Conservation (phyloP, 2,329 filamentous ascomycete genomes). For the Fusarium aywerte region DNA sequence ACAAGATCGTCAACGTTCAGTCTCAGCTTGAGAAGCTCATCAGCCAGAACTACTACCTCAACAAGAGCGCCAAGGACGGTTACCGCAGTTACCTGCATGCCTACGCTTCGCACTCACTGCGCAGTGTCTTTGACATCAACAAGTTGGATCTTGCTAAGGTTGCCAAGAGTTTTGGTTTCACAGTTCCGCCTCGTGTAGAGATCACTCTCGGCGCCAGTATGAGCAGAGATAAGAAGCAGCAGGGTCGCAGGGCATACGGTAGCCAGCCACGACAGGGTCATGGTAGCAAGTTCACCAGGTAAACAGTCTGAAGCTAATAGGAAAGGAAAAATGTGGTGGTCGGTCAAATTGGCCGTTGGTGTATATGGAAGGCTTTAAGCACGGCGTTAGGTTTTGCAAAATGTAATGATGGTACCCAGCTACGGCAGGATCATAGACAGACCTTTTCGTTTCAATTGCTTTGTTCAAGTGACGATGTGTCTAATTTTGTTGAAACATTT, state of each 20-base stretch:
- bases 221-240: slow-evolving; percentile 72
- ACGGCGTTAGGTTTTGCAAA: slow-evolving; percentile 48
- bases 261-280: slow-evolving; percentile 75
- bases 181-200: slow-evolving; percentile 82
- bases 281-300: slow-evolving; percentile 42
- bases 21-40: slow-evolving; percentile 95
- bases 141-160: slow-evolving; percentile 86
- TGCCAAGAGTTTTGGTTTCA: slow-evolving; percentile 85
- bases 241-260: slow-evolving; percentile 76
- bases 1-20: slow-evolving; percentile 91
- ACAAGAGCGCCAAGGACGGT: slow-evolving; percentile 82
- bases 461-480: slow-evolving; percentile 7
- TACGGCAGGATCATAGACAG: slow-evolving; percentile 30
- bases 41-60: slow-evolving; percentile 94
- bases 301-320: slow-evolving; percentile 10
- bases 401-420: slow-evolving; percentile 44
- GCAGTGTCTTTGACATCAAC: slow-evolving; percentile 78
- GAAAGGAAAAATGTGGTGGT: slow-evolving; percentile 13
- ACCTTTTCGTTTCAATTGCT: slow-evolving; percentile 20
- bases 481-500: not conserved
- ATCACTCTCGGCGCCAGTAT: slow-evolving; percentile 84
- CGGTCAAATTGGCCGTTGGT: slow-evolving; percentile 32
- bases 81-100: slow-evolving; percentile 94
- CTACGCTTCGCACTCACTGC: slow-evolving; percentile 78
- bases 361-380: slow-evolving; percentile 44